Conservation (phyloP, 2,329 filamentous ascomycete species). For the Myriosclerotinia duriaeana region DNA sequence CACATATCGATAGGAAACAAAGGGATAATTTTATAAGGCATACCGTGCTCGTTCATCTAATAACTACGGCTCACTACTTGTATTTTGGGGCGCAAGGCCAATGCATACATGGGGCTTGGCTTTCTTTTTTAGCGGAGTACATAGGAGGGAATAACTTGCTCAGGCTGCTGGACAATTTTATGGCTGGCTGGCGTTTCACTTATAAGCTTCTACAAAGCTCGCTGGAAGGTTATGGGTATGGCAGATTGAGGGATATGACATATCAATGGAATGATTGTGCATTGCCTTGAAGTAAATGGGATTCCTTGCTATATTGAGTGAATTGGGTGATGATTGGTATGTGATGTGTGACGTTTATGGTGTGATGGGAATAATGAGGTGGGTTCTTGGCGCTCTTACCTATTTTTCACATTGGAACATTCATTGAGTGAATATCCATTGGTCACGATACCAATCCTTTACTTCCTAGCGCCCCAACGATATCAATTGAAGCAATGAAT, state of each 20-base stretch:
- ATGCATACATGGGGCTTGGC: constrained; percentile 27
- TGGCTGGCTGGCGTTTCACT: constrained; percentile 20
- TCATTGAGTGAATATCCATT: too few relatives aligned
- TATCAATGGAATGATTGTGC: constrained; percentile 3
- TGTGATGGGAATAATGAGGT: too few relatives aligned
- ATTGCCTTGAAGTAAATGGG: background rate
- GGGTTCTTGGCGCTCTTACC: too few relatives aligned
- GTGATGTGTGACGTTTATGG: too few relatives aligned
- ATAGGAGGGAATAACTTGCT: constrained; percentile 14
- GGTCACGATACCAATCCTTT: too few relatives aligned
- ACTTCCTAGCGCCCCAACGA: too few relatives aligned
- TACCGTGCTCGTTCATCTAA: constrained; percentile 10
- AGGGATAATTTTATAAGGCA: constrained; percentile 6
- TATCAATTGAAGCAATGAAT: too few relatives aligned
- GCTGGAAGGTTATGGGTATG: constrained; percentile 5
- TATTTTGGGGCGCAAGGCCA: constrained; percentile 22
- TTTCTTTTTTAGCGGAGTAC: constrained; percentile 27
- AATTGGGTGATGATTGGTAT: background rate
- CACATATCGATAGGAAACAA: constrained; percentile 8
- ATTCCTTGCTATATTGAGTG: background rate
- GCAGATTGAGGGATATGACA: constrained; percentile 5
- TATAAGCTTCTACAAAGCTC: constrained; percentile 4
- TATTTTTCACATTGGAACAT: too few relatives aligned
- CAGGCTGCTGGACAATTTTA: constrained; percentile 13
- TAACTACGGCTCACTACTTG: constrained; percentile 17